phyloP scores from a whole-genome alignment of 176 grass and related monocot genomes.

The Zizania latifolia region DNA sequence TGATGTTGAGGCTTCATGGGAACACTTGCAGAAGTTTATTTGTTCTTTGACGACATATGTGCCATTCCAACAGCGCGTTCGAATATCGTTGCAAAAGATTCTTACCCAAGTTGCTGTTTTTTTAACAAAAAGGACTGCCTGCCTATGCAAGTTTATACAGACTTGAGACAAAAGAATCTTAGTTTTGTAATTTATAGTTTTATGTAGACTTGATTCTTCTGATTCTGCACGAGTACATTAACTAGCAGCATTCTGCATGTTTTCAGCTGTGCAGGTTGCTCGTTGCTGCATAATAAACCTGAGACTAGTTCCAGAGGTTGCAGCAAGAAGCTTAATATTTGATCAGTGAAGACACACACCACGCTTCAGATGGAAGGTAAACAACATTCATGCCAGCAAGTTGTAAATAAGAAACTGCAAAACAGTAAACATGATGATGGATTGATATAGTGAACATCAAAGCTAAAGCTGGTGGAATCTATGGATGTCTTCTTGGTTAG shows the following conservation, averaged over 20 bases:
- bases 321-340: slow-evolving; percentile 1
- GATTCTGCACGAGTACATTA: slow-evolving; percentile 3
- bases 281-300: neutral
- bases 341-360: slow-evolving; percentile 4
- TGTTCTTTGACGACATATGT: slow-evolving; percentile 1
- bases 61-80: slow-evolving; percentile 4
- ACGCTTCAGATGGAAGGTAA: neutral
- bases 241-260: slow-evolving; percentile 9
- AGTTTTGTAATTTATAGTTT: slow-evolving; percentile 21
- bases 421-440: slow-evolving; percentile 7
- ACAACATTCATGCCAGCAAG: neutral
- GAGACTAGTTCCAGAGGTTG: neutral
- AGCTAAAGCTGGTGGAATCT: slow-evolving; percentile 13
- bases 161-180: slow-evolving; percentile 28
- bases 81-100: slow-evolving; percentile 22
- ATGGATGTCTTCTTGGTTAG: neutral
- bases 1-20: neutral
- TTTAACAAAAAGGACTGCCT: neutral
- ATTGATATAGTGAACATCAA: neutral
- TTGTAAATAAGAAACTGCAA: neutral
- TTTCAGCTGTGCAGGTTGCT: slow-evolving; percentile 15
- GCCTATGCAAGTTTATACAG: neutral
- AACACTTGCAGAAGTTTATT: slow-evolving; percentile 14
- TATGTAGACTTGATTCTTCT: slow-evolving; percentile 24
- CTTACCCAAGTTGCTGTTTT: neutral